Conservation (phyloP, 1,284 basidiomycete species). For the Tilletia setariae region DNA sequence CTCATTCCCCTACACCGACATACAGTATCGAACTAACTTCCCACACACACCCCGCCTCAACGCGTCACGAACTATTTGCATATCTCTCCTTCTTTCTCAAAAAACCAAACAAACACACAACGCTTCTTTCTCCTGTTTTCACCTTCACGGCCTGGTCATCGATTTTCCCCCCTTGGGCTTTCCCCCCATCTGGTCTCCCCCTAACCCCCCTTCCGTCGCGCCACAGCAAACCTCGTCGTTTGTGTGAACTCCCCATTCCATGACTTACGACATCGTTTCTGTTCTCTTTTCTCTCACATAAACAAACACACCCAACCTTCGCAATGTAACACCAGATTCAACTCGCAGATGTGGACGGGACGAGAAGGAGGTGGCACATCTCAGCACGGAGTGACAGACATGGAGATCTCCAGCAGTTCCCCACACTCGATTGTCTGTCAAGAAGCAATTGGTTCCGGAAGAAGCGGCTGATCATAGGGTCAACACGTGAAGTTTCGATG, state of each 20-base stretch:
- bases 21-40: neutral
- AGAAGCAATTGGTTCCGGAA: no score
- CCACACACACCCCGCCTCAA: neutral
- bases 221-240: neutral
- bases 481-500: no score
- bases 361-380: no score
- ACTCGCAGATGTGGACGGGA: neutral
- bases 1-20: neutral
- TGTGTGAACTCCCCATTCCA: neutral
- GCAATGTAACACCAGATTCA: conserved; percentile 15
- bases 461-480: no score
- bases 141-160: neutral
- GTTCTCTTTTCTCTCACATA: neutral
- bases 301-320: neutral
- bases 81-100: neutral
- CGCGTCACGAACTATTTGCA: conserved; percentile 1
- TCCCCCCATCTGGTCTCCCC: neutral
- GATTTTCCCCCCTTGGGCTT: neutral
- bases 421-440: no score
- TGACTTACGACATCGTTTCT: neutral
- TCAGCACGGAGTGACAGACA: no score
- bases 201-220: neutral
- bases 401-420: no score
- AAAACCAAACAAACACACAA: no score
- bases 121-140: neutral